These are phyloP conservation scores for Neodidymelliopsis sp. DNA, from an alignment of 2,329 filamentous ascomycete species.

Conservation along the genomic window DNA sequence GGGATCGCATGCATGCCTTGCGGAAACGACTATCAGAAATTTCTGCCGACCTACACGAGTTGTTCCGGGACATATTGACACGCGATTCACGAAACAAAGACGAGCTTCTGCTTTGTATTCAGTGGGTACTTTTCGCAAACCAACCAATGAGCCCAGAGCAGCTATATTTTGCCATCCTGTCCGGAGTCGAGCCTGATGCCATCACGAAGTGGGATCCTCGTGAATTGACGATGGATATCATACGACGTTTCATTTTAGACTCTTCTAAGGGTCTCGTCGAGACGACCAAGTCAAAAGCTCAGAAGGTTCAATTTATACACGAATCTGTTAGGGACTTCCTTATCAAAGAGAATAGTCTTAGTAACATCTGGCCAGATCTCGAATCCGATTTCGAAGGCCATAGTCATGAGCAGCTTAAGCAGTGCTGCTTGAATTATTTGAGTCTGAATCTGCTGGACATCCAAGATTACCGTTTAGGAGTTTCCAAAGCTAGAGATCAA, in stretches of 20 bases:
- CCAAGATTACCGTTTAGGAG: conserved; percentile 9
- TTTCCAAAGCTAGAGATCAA: conserved; percentile 5
- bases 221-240: conserved; percentile 14
- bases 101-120: conserved; percentile 23
- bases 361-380: conserved; percentile 44
- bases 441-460: conserved; percentile 19
- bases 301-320: conserved; percentile 43
- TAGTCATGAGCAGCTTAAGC: conserved; percentile 53
- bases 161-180: conserved; percentile 25
- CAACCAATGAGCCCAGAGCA: conserved; percentile 23
- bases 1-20: conserved; percentile 40
- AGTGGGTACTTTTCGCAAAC: conserved; percentile 30
- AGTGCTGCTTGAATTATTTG: conserved; percentile 55
- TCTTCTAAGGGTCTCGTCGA: conserved; percentile 36
- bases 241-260: conserved; percentile 30
- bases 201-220: conserved; percentile 23
- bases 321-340: conserved; percentile 50
- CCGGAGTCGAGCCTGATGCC: conserved; percentile 13
- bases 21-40: conserved; percentile 49
- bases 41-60: conserved; percentile 51
- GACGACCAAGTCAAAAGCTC: conserved; percentile 22
- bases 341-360: conserved; percentile 45
- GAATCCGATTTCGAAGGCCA: conserved; percentile 39
- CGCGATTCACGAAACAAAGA: conserved; percentile 50
- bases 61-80: conserved; percentile 56